Evolutionary conservation across 768 basidiomycete genomes (phyloP), one percentile per base, ranked within the genome.

Genomic region (Lentinus tigrinus): DNA sequence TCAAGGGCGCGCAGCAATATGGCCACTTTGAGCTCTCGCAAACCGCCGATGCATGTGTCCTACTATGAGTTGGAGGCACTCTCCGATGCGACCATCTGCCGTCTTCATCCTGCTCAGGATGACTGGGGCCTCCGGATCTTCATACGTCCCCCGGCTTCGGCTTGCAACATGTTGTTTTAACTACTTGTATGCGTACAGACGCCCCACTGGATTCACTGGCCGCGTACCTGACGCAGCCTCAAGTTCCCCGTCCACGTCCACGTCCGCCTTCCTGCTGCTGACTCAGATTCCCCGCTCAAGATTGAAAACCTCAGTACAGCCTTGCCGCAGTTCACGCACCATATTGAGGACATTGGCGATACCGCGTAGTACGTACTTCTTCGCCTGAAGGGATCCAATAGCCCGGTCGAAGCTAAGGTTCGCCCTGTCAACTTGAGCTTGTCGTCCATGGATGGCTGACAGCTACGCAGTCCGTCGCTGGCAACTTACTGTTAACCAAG

Each of bases 211-310:
- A 53, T 31, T 75, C 75, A 53, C 62, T n/a, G 31, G 7, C 47
- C 44, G 74, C 75, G 24, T 65, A 70, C 7, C 77, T 78, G 49
- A 72, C 73, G 16, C 54, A 48, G 16, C 69, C 81, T 40, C 65
- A 61, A 17, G 50, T 58, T 19, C 0, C 66, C 75, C 11, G 73
- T 74, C 0, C 66, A 76, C 11, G 73, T 74, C 0, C 64, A 69
- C 31, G 77, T 82, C 28, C 70, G 66, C 27, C 53, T 85, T 42
- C 78, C 77, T 0, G 52, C 64, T 2, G 57, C 63, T 0, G 43
- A 28, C 0, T 50, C 21, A 4, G 31, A 49, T 2, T 19, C 42
- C 0, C 69, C 67, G 2, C 54, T 74, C 7, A 52, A 52, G 14
- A 59, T 78, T 54, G 63, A 66, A 3, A 56, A 46, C 0, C 67